phyloP scores from a whole-genome alignment of 1,139 yeast genomes.

The Suzukiozyma palmioleophila region DNA sequence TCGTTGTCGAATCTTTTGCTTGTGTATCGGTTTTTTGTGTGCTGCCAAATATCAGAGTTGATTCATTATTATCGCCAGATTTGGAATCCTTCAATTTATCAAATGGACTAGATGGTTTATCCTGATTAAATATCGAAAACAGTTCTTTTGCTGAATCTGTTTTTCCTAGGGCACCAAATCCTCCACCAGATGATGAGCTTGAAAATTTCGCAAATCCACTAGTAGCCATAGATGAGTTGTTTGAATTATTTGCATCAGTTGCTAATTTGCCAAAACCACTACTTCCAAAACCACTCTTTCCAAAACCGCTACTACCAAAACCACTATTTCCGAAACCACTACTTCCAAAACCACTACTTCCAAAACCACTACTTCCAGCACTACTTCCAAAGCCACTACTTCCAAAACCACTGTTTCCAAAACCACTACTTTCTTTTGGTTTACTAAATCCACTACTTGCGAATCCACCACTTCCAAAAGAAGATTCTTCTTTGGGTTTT shows the following conservation, averaged over 20 bases:
- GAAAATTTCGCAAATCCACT: slow-evolving; percentile 4
- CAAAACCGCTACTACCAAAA: not conserved
- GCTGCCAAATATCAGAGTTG: not conserved
- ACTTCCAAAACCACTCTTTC: slow-evolving; percentile 1
- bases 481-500: too few species aligned
- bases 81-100: slow-evolving; percentile 5
- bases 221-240: slow-evolving; percentile 1
- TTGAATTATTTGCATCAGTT: too few species aligned
- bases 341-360: slow-evolving; percentile 7
- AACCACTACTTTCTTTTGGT: not conserved
- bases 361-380: slow-evolving; percentile 1
- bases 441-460: slow-evolving; percentile 8
- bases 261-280: slow-evolving; percentile 6
- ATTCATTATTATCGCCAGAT: not conserved
- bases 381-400: not conserved
- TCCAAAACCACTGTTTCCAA: not conserved
- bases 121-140: slow-evolving; percentile 1
- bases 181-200: not conserved
- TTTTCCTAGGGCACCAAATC: slow-evolving; percentile 1
- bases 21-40: not conserved
- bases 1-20: not conserved
- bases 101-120: slow-evolving; percentile 9
- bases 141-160: not conserved
- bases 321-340: not conserved
- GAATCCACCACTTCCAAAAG: slow-evolving; percentile 5